Conservation (phyloP, 208 protist genomes). For the Leptomonas pyrrhocoris region DNA sequence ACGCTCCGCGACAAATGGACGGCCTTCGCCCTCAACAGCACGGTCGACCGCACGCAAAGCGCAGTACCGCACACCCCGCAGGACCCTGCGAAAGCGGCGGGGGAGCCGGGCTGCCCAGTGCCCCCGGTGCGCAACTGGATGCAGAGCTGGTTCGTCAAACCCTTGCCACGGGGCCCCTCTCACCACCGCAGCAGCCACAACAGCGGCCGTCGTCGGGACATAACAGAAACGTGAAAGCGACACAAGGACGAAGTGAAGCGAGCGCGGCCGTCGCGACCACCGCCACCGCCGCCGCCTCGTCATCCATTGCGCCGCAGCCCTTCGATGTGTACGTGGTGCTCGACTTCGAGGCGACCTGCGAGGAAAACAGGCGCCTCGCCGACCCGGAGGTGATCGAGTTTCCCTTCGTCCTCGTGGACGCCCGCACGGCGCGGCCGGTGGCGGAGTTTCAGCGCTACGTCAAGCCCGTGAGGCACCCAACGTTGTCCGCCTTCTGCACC, state of each 20-base stretch:
- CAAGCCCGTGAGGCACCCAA: slow-evolving; percentile 53
- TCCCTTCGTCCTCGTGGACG: slow-evolving; percentile 84
- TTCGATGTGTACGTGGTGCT: slow-evolving; percentile 86
- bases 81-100: not conserved
- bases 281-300: not conserved
- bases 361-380: slow-evolving; percentile 36
- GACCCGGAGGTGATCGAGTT: slow-evolving; percentile 90
- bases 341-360: slow-evolving; percentile 96
- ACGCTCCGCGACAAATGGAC: slow-evolving; percentile 3
- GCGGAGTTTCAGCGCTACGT: slow-evolving; percentile 92
- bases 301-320: slow-evolving; percentile 15
- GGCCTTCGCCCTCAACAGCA: slow-evolving; percentile 1
- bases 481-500: slow-evolving; percentile 85
- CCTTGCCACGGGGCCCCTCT: not conserved
- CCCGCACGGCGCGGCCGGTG: slow-evolving; percentile 37
- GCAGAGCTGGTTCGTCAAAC: slow-evolving; percentile 13
- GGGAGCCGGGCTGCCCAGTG: slow-evolving; percentile 16
- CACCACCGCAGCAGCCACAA: not conserved
- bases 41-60: not conserved
- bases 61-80: not conserved
- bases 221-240: too few species aligned
- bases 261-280: too few species aligned
- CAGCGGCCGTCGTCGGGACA: not conserved
- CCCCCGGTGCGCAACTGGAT: slow-evolving; percentile 24
- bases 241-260: too few species aligned